A percentile compares a stretch with the other conserved stretches of the same genome.
Evolutionary conservation across 2,329 filamentous ascomycete species (phyloP).

Genomic region (Fusarium paranaense): DNA sequence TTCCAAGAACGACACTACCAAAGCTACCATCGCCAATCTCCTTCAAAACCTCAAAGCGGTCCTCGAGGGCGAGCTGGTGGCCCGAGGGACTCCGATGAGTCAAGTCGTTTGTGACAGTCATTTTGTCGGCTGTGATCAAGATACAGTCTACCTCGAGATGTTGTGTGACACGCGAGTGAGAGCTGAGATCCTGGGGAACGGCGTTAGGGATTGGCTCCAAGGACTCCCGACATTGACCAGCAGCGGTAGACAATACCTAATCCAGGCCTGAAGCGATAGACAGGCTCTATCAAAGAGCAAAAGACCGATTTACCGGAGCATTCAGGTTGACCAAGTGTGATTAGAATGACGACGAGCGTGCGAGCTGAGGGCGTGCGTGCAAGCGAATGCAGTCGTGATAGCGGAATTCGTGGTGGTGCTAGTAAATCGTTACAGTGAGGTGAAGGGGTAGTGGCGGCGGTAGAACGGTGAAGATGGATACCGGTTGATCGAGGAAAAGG

Average conservation of each 20-base stretch:
- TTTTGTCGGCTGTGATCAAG: conserved; percentile 56
- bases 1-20: conserved; percentile 91
- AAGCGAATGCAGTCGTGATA: conserved; percentile 26
- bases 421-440: conserved; percentile 10
- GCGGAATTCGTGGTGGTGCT: conserved; percentile 16
- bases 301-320: conserved; percentile 49
- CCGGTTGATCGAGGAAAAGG: conserved; percentile 30
- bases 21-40: conserved; percentile 99
- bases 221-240: conserved; percentile 25
- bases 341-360: conserved; percentile 26
- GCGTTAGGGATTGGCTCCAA: conserved; percentile 36
- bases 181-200: conserved; percentile 33
- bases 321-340: conserved; percentile 45
- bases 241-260: conserved; percentile 39
- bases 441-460: conserved; percentile 12
- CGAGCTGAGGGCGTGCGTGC: conserved; percentile 17
- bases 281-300: conserved; percentile 54
- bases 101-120: conserved; percentile 82
- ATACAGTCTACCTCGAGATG: conserved; percentile 32
- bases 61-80: conserved; percentile 78
- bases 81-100: conserved; percentile 75
- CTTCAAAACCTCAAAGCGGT: conserved; percentile 96
- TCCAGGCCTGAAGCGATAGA: conserved; percentile 41
- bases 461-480: conserved; percentile 29
- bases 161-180: conserved; percentile 27